phyloP scores from a whole-genome alignment of 768 basidiomycete genomes.

The Naganishia friedmannii region DNA sequence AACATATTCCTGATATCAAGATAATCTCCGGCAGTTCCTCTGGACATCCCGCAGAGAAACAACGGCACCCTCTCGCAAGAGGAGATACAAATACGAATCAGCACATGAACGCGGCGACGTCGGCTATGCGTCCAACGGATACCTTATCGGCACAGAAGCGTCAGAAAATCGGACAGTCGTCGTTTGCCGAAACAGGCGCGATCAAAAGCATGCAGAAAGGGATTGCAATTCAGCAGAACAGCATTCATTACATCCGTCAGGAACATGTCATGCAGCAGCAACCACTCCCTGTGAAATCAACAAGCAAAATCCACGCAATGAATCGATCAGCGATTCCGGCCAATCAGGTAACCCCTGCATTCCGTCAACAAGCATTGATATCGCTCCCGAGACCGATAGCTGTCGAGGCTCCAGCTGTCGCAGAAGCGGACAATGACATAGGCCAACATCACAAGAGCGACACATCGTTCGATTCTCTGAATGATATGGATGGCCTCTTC shows the following conservation, averaged over 20 bases:
- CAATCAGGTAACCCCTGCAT: background rate
- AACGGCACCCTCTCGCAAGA: background rate
- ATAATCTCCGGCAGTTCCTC: background rate
- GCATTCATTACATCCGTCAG: background rate
- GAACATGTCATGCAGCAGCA: background rate
- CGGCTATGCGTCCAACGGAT: background rate
- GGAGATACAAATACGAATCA: background rate
- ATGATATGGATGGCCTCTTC: conserved; percentile 29
- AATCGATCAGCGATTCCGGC: background rate
- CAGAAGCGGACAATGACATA: background rate
- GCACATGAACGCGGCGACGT: background rate
- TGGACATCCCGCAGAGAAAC: background rate
- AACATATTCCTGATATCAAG: background rate
- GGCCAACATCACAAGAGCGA: conserved; percentile 18
- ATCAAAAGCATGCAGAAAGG: background rate
- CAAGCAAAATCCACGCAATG: background rate
- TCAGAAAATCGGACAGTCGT: background rate
- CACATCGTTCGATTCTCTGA: conserved; percentile 17
- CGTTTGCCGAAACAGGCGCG: background rate
- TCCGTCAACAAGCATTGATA: background rate
- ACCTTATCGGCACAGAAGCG: background rate
- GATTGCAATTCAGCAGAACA: background rate
- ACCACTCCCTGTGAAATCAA: background rate
- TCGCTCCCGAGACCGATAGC: background rate
- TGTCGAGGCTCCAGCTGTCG: background rate